phyloP scores from a whole-genome alignment of 148 eudicot genomes.

The Fagopyrum esculentum region DNA sequence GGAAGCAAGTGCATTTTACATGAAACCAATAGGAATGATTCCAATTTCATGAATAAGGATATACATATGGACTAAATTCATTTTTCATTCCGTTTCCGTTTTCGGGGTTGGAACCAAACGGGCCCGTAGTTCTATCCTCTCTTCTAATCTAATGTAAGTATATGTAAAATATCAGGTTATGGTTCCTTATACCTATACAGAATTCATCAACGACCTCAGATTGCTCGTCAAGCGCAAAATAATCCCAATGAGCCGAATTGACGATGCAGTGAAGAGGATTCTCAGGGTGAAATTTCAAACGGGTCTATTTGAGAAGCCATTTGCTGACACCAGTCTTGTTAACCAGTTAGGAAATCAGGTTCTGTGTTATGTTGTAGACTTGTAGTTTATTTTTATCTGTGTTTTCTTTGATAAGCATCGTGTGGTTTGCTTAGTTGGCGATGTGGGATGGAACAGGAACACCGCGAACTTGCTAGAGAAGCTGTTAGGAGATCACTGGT shows the following conservation, averaged over 20 bases:
- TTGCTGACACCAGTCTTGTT: constrained; percentile 39
- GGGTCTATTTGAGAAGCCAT: constrained; percentile 55
- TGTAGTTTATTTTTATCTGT: too few relatives aligned
- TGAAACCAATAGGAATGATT: too few relatives aligned
- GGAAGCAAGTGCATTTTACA: too few relatives aligned
- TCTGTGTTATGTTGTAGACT: too few relatives aligned
- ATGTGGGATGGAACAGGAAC: constrained; percentile 26
- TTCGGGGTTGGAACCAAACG: too few relatives aligned
- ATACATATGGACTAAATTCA: too few relatives aligned
- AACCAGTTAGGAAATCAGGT: constrained; percentile 44
- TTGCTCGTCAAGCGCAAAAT: constrained; percentile 32
- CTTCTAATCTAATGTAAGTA: too few relatives aligned
- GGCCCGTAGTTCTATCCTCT: too few relatives aligned
- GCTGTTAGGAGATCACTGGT: constrained; percentile 52
- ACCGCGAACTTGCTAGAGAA: constrained; percentile 45
- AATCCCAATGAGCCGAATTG: constrained; percentile 44
- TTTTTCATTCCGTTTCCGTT: too few relatives aligned
- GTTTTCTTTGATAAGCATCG: too few relatives aligned
- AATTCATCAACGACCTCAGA: constrained; percentile 35
- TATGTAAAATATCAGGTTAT: constrained; percentile 33
- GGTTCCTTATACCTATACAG: constrained; percentile 46
- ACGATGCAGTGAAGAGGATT: constrained; percentile 60
- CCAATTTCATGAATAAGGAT: too few relatives aligned
- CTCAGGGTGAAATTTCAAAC: constrained; percentile 50
- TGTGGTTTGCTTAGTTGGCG: background rate